phyloP scores from a whole-genome alignment of 1,284 basidiomycete genomes.

The Cutaneotrichosporon spelunceum region DNA sequence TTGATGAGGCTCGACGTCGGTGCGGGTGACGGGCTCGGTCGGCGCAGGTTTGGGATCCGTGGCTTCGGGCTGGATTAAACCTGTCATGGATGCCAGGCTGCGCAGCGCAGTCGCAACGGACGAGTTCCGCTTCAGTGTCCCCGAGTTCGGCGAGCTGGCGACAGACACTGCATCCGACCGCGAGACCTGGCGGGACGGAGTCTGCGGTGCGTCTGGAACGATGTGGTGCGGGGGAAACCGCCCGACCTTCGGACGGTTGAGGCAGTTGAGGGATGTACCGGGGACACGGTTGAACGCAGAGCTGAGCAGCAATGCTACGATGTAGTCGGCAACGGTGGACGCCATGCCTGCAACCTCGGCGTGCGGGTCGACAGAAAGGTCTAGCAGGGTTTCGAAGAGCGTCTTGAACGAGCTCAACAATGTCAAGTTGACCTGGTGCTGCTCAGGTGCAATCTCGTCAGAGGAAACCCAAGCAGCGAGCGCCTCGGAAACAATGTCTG shows the following conservation, averaged over 20 bases:
- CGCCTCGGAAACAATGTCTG: conserved; percentile 60
- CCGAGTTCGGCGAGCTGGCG: conserved; percentile 14
- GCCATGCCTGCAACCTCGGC: conserved; percentile 87
- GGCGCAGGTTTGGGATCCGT: conserved; percentile 17
- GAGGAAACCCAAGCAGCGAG: conserved; percentile 72
- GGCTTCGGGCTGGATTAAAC: conserved; percentile 32
- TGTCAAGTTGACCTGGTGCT: conserved; percentile 74
- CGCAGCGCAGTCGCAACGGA: conserved; percentile 82
- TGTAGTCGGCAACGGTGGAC: conserved; percentile 86
- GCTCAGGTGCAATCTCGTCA: conserved; percentile 56
- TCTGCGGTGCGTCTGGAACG: neutral
- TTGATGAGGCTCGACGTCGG: conserved; percentile 20
- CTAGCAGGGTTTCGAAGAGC: conserved; percentile 82
- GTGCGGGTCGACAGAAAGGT: conserved; percentile 89
- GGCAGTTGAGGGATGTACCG: conserved; percentile 60
- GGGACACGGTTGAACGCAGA: conserved; percentile 76
- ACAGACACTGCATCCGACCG: neutral
- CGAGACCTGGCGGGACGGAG: neutral
- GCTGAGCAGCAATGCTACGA: conserved; percentile 82
- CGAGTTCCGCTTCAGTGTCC: conserved; percentile 69
- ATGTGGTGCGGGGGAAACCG: conserved; percentile 13
- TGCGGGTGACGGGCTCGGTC: conserved; percentile 18
- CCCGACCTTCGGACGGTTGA: conserved; percentile 27
- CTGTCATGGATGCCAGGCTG: conserved; percentile 60
- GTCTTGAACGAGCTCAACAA: conserved; percentile 86